Evolutionary conservation across 2,329 filamentous ascomycete genomes (phyloP).

Genomic region (Aspergillus pseudotamarii): DNA sequence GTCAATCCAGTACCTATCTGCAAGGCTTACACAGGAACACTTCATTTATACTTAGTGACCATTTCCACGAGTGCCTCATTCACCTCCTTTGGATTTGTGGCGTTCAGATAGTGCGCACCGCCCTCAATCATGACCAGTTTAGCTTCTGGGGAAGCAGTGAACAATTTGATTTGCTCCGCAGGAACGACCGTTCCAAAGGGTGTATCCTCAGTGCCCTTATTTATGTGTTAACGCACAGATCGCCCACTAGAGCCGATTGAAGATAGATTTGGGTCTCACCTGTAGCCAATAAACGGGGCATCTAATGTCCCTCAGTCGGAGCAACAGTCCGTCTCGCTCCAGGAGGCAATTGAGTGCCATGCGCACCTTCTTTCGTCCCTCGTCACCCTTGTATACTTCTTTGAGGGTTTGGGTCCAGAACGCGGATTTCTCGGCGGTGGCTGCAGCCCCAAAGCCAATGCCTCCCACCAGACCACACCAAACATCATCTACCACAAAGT

Average conservation of each 20-base stretch:
- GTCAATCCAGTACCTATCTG: neutral
- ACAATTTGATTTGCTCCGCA: constrained; percentile 51
- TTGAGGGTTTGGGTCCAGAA: constrained; percentile 52
- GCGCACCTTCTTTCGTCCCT: constrained; percentile 49
- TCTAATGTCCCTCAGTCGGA: constrained; percentile 49
- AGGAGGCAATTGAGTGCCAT: constrained; percentile 55
- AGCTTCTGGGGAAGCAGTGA: constrained; percentile 48
- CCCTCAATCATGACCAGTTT: constrained; percentile 48
- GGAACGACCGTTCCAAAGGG: constrained; percentile 22
- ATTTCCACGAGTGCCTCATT: constrained; percentile 28
- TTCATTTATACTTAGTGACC: constrained; percentile 27
- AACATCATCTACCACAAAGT: constrained; percentile 46
- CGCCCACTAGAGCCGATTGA: neutral
- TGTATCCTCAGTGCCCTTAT: constrained; percentile 23
- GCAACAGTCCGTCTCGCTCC: constrained; percentile 53
- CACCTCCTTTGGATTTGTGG: constrained; percentile 51
- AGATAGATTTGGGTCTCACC: constrained; percentile 31
- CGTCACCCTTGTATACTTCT: constrained; percentile 52
- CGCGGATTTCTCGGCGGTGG: constrained; percentile 37
- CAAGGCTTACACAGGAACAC: neutral
- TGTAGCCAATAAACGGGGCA: constrained; percentile 57
- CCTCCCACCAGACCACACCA: constrained; percentile 52
- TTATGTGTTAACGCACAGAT: neutral
- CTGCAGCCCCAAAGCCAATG: constrained; percentile 51
- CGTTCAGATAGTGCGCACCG: constrained; percentile 55